A percentile compares a stretch with the other conserved stretches of the same genome.
These are phyloP conservation scores for Beauveria sp. DNA, from an alignment of 2,329 filamentous ascomycete genomes.

Conservation along the genomic window DNA sequence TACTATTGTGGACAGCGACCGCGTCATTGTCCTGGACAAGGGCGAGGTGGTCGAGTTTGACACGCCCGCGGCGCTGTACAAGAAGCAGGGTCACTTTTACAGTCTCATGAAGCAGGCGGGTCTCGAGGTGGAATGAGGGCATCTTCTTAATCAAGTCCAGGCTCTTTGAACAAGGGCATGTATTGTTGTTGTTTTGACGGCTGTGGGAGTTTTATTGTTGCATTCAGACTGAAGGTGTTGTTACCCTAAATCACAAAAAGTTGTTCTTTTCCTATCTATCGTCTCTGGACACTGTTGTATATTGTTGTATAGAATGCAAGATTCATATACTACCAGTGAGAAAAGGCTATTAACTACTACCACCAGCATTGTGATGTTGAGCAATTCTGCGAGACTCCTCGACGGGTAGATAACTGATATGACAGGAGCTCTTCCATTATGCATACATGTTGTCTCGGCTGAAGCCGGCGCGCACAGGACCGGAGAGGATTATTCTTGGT, in stretches of 20 bases:
- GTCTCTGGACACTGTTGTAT: background rate
- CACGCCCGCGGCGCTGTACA: conserved; percentile 70
- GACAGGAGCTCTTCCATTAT: background rate
- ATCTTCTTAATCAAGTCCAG: too few relatives aligned
- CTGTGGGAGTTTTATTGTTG: background rate
- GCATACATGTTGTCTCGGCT: background rate
- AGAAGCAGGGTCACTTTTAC: conserved; percentile 72
- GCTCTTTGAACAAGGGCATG: background rate
- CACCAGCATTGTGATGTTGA: background rate
- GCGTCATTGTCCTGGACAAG: conserved; percentile 87
- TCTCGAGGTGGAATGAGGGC: conserved; percentile 42
- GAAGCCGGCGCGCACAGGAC: background rate
- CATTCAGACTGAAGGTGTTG: background rate
- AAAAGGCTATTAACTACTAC: too few relatives aligned
- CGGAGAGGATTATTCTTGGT: background rate
- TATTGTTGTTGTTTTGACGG: background rate
- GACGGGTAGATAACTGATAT: too few relatives aligned
- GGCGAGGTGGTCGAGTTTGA: conserved; percentile 91
- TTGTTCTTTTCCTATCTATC: background rate
- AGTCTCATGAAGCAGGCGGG: conserved; percentile 88
- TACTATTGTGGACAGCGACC: conserved; percentile 83
- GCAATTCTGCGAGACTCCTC: background rate
- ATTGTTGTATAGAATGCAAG: background rate
- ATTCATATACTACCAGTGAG: background rate
- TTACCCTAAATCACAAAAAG: background rate